phyloP scores from a whole-genome alignment of 768 basidiomycete species.

The Pleurotus ostreatus region DNA sequence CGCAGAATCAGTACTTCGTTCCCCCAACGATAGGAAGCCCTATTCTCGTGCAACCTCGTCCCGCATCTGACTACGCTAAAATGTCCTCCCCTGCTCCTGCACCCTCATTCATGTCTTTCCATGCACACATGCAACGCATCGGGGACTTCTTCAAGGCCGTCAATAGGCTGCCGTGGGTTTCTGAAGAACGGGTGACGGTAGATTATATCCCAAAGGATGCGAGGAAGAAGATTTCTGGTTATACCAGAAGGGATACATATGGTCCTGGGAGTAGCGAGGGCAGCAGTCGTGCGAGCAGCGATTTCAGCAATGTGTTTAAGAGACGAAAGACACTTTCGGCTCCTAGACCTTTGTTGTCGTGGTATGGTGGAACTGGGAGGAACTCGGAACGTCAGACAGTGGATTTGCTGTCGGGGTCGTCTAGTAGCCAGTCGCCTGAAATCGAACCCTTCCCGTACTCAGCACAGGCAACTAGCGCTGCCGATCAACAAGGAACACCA shows the following conservation, averaged over 20 bases:
- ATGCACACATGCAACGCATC: constrained; percentile 28
- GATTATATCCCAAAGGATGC: constrained; percentile 35
- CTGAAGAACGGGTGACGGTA: constrained; percentile 33
- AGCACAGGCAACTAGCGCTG: not conserved
- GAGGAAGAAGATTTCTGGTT: not conserved
- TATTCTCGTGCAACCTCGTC: constrained; percentile 34
- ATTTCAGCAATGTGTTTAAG: not conserved
- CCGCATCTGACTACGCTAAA: constrained; percentile 43
- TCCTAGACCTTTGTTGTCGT: constrained; percentile 1
- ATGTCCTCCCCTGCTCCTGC: constrained; percentile 42
- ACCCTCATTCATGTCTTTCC: constrained; percentile 27
- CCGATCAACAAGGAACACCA: not conserved
- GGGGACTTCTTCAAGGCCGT: constrained; percentile 29
- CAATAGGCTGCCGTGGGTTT: constrained; percentile 41
- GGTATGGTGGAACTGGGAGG: not conserved
- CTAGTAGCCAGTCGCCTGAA: not conserved
- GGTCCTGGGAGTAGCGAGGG: not conserved
- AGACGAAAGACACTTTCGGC: not conserved
- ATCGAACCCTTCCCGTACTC: constrained; percentile 4
- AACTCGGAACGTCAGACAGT: not conserved
- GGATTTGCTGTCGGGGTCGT: constrained; percentile 2
- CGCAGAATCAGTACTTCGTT: not conserved
- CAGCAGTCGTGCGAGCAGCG: not conserved
- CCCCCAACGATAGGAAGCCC: constrained; percentile 22
- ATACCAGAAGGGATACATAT: not conserved